These are phyloP conservation scores for Neopestalotiopsis rosae DNA, from an alignment of 2,329 filamentous ascomycete species.

Conservation along the genomic window DNA sequence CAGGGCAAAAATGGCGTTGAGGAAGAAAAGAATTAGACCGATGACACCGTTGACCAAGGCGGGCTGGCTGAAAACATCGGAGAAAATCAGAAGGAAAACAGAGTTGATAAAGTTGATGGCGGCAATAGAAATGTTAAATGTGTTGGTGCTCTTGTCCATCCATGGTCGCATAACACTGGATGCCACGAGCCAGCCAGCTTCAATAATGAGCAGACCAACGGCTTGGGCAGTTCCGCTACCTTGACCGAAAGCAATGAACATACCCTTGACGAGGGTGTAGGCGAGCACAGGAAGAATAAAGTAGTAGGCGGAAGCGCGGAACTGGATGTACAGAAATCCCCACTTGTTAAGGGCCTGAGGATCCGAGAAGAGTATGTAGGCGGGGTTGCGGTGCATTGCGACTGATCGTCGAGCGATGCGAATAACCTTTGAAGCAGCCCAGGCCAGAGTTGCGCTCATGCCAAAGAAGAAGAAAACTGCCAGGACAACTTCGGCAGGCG, in stretches of 20 bases:
- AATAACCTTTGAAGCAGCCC: slow-evolving; percentile 84
- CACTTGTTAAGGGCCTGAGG: slow-evolving; percentile 86
- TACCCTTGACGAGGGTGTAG: slow-evolving; percentile 78
- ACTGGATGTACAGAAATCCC: slow-evolving; percentile 91
- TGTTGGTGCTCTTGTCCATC: slow-evolving; percentile 95
- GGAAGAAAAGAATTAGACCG: slow-evolving; percentile 82
- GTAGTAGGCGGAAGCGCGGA: slow-evolving; percentile 87
- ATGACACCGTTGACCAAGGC: slow-evolving; percentile 80
- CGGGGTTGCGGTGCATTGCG: slow-evolving; percentile 86
- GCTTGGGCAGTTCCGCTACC: slow-evolving; percentile 71
- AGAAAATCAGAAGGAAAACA: slow-evolving; percentile 82
- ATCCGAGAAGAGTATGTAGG: slow-evolving; percentile 89
- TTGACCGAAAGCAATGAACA: slow-evolving; percentile 82
- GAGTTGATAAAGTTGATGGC: slow-evolving; percentile 83
- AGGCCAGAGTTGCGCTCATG: slow-evolving; percentile 73
- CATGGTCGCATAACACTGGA: slow-evolving; percentile 81
- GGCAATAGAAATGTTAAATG: slow-evolving; percentile 85
- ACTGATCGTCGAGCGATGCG: slow-evolving; percentile 81
- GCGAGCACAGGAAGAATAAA: slow-evolving; percentile 77
- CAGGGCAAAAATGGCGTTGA: slow-evolving; percentile 79
- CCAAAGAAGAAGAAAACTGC: slow-evolving; percentile 82
- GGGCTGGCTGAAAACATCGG: slow-evolving; percentile 80
- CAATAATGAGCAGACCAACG: slow-evolving; percentile 77
- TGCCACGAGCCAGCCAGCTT: slow-evolving; percentile 72
- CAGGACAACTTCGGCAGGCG: slow-evolving; percentile 77